A percentile compares a stretch with the other conserved stretches of the same genome.
Evolutionary conservation across 352 stramenopile species (phyloP).

Genomic region (Globisporangium lucens): DNA sequence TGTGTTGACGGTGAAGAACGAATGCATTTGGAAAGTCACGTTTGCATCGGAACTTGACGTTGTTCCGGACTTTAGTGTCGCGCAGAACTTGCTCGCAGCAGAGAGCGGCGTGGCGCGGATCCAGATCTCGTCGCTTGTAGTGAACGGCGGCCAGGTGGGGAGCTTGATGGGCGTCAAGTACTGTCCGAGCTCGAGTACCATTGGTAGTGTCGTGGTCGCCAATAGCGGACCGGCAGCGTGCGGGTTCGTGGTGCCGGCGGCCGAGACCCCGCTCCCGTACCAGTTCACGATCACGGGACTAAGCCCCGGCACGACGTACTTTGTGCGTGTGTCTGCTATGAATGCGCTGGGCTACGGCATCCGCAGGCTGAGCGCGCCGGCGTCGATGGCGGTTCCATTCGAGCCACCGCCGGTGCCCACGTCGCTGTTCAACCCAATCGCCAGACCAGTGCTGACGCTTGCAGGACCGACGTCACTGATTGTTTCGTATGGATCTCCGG

Average conservation of each 20-base stretch:
- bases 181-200: slow-evolving; percentile 35
- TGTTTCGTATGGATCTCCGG: slow-evolving; percentile 75
- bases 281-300: slow-evolving; percentile 56
- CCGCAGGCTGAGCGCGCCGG: slow-evolving; percentile 52
- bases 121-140: slow-evolving; percentile 25
- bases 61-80: slow-evolving; percentile 45
- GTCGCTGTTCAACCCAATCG: slow-evolving; percentile 60
- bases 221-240: slow-evolving; percentile 35
- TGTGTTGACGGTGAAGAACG: slow-evolving; percentile 37
- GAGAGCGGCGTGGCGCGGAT: slow-evolving; percentile 36
- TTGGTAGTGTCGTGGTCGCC: slow-evolving; percentile 11
- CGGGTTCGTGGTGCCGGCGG: slow-evolving; percentile 27
- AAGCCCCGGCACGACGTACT: slow-evolving; percentile 58
- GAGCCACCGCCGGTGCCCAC: slow-evolving; percentile 45
- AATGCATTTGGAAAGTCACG: slow-evolving; percentile 80
- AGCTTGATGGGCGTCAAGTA: slow-evolving; percentile 43
- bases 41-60: slow-evolving; percentile 65
- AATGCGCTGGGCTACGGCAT: slow-evolving; percentile 64
- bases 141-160: slow-evolving; percentile 27
- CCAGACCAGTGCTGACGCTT: slow-evolving; percentile 62
- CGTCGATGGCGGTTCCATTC: slow-evolving; percentile 60
- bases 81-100: slow-evolving; percentile 45
- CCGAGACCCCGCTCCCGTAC: slow-evolving; percentile 30
- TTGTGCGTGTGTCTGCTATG: slow-evolving; percentile 63
- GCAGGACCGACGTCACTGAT: slow-evolving; percentile 65